Percentiles rank a stretch among this genome's conserved stretches.
phyloP scores from a whole-genome alignment of 2,329 filamentous ascomycete species.

The Trichoderma gracile region DNA sequence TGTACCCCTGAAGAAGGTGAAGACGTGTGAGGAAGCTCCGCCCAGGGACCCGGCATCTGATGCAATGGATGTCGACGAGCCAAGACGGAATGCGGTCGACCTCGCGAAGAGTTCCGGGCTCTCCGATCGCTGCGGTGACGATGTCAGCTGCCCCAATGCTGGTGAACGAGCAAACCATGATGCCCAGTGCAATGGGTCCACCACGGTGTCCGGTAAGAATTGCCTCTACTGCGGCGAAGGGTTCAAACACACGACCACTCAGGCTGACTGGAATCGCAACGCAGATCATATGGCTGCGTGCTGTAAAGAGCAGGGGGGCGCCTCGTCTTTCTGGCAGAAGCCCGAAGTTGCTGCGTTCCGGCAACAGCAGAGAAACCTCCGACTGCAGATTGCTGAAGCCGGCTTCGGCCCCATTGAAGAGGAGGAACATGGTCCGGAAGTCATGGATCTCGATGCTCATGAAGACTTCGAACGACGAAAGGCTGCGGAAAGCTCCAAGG shows the following conservation, averaged over 20 bases:
- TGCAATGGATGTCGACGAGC: not conserved
- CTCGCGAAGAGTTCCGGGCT: no score
- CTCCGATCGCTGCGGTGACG: no score
- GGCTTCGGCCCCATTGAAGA: not conserved
- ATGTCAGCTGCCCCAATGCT: no score
- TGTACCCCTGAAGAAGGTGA: constrained; percentile 2
- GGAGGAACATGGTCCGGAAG: not conserved
- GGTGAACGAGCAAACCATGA: no score
- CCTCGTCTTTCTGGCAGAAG: not conserved
- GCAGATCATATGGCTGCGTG: constrained; percentile 20
- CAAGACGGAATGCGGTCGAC: constrained; percentile 2
- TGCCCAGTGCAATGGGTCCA: no score
- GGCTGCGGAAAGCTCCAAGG: not conserved
- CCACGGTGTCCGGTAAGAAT: no score
- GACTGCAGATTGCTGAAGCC: not conserved
- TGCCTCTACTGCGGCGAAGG: no score
- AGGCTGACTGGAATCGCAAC: constrained; percentile 19
- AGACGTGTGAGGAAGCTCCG: not conserved
- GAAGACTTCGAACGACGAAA: not conserved
- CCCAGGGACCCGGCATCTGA: not conserved
- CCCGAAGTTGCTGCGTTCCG: not conserved
- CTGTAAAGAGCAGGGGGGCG: not conserved
- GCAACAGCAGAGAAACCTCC: constrained; percentile 7
- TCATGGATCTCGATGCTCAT: not conserved
- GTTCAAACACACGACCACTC: not conserved